These are phyloP conservation scores for Prunus kanzakura DNA, from an alignment of 306 rosid species.

Conservation along the genomic window DNA sequence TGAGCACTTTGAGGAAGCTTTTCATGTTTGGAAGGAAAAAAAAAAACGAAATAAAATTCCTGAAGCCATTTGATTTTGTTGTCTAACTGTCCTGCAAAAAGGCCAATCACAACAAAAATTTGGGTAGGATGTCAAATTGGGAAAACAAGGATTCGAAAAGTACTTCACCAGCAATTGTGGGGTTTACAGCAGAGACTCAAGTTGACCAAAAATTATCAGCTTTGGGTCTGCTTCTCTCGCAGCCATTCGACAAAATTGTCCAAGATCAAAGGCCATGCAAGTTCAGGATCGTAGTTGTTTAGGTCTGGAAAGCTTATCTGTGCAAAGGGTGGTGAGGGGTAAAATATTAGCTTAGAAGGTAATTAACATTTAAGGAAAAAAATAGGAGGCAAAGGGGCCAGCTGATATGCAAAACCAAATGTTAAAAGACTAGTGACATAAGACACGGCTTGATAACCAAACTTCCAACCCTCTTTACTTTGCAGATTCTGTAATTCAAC, in stretches of 20 bases:
- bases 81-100: conserved; percentile 47
- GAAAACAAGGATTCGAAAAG: not conserved
- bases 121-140: not conserved
- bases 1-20: conserved; percentile 24
- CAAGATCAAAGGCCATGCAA: conserved; percentile 95
- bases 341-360: not conserved
- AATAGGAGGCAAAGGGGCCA: not conserved
- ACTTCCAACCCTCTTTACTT: not conserved
- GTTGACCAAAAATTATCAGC: conserved; percentile 23
- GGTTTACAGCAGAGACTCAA: conserved; percentile 44
- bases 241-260: conserved; percentile 95
- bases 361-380: not conserved
- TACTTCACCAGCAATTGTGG: conserved; percentile 34
- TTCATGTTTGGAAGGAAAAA: conserved; percentile 29
- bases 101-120: conserved; percentile 12
- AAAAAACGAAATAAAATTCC: not conserved
- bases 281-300: conserved; percentile 68
- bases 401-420: not conserved
- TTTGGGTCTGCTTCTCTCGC: conserved; percentile 50
- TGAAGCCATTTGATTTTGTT: conserved; percentile 32
- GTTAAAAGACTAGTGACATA: not conserved
- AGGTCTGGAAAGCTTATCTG: conserved; percentile 87
- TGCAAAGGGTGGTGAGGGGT: not conserved
- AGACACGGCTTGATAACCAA: not conserved
- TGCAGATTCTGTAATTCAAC: not conserved